Base-by-base conservation (phyloP, 2,329 filamentous ascomycete species). In the Colletotrichum zoysiae region DNA sequence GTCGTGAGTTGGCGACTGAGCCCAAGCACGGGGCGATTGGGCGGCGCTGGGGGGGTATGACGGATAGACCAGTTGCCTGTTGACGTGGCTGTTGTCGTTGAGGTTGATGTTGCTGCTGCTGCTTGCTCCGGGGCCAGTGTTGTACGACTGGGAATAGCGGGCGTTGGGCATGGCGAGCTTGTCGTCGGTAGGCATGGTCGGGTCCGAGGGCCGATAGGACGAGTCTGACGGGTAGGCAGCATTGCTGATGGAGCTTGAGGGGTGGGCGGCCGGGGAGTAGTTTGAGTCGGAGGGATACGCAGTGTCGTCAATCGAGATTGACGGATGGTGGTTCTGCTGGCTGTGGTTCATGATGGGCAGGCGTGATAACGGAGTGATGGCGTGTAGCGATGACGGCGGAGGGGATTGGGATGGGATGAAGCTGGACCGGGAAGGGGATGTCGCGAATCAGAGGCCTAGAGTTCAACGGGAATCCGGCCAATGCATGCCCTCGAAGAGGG, bases 141-240 rank as follows among this genome's bases (percentile, higher is more conserved):
- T 63, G 38, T 64, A 71, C 5, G 69, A 71, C 53, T 71, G 69
- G 2, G 69, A 71, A 50, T 72, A 72, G n/a, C 65, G 62, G n/a
- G 71, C 68, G 44, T 62, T 55, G 11, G 63, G 63, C 65, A 69
- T 66, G 48, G 64, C 59, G 35, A 69, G 63, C 69, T 74, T 74
- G 26, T 74, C 69, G 60, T 74, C 71, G 20, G 63, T 44, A 53
- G 42, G 38, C 55, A 58, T 30, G 11, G 60, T 59, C 48, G 53
- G 71, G 40, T 53, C 59, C 8, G 71, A 61, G 23, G 71, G 71
- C n/a, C 59, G 68, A 50, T 74, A 74, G 48, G 64, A 51, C 33
- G 60, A 72, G 65, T 74, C 64, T 64, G 62, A 61, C 7, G 71
- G 71, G 69, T 74, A 74, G 48, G 71, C 71, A 40, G 69, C 71